phyloP scores from a whole-genome alignment of 805 yeast genomes.

The Candida vartiovaarae region DNA sequence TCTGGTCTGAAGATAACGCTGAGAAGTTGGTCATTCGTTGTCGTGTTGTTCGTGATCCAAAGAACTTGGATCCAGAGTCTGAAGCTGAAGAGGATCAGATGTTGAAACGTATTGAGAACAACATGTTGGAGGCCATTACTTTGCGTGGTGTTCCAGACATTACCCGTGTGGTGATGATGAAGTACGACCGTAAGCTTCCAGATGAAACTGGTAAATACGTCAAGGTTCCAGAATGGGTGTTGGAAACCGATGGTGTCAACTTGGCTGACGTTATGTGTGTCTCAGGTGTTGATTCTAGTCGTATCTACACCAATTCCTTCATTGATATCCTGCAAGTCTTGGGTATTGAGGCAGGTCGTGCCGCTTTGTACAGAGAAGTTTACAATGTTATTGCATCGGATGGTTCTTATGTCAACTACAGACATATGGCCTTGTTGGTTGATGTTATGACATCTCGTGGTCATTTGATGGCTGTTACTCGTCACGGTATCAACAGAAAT shows the following conservation, averaged over 20 bases:
- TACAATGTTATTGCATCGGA: constrained; percentile 97
- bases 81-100: constrained; percentile 97
- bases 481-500: constrained; percentile 98
- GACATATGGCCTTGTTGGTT: constrained; percentile 95
- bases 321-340: constrained; percentile 90
- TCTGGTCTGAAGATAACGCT: constrained; percentile 99
- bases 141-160: constrained; percentile 95
- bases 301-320: constrained; percentile 94
- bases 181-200: constrained; percentile 64
- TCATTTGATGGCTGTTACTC: constrained; percentile 95
- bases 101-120: constrained; percentile 89
- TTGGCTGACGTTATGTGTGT: constrained; percentile 91
- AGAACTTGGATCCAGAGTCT: constrained; percentile 84
- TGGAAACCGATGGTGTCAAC: constrained; percentile 98
- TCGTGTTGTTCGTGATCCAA: constrained; percentile 96
- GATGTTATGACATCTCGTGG: constrained; percentile 99
- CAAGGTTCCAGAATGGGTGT: constrained; percentile 93
- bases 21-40: constrained; percentile 95
- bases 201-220: constrained; percentile 80
- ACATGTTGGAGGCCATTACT: constrained; percentile 92
- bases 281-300: constrained; percentile 85
- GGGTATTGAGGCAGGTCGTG: constrained; percentile 98
- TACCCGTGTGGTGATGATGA: constrained; percentile 75
- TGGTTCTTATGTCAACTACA: constrained; percentile 98
- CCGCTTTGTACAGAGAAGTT: constrained; percentile 89